Evolutionary conservation across 2,329 filamentous ascomycete species (phyloP).

Genomic region (Fusarium chuoi): DNA sequence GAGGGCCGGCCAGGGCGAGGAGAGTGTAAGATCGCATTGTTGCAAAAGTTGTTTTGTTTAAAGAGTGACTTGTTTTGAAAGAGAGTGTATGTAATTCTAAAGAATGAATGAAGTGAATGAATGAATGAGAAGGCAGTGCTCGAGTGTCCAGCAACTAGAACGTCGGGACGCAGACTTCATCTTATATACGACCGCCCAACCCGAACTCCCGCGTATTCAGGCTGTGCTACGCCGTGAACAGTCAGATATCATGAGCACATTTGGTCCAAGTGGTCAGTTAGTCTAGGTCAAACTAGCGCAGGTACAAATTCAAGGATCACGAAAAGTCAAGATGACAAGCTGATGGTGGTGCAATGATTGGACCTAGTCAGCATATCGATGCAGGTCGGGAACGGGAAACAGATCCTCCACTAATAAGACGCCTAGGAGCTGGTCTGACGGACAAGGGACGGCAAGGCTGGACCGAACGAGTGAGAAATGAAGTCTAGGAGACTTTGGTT

Average conservation of each 20-base stretch:
- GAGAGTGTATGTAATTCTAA: constrained; percentile 21
- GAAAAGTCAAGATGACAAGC: constrained; percentile 18
- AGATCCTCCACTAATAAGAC: constrained; percentile 44
- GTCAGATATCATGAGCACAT: constrained; percentile 20
- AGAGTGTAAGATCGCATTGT: constrained; percentile 41
- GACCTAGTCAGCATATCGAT: constrained; percentile 30
- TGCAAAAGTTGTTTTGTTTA: constrained; percentile 11
- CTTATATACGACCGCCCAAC: constrained; percentile 25
- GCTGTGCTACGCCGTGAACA: not conserved
- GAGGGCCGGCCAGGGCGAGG: constrained; percentile 37
- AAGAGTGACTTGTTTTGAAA: constrained; percentile 33
- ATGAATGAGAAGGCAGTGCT: constrained; percentile 23
- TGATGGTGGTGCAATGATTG: constrained; percentile 34
- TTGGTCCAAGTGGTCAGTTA: constrained; percentile 26
- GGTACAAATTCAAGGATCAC: constrained; percentile 26
- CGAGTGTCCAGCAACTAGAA: not conserved
- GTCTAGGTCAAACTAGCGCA: constrained; percentile 16
- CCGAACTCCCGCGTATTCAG: not conserved
- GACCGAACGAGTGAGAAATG: constrained; percentile 39
- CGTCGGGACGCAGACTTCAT: not conserved
- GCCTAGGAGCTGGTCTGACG: constrained; percentile 27
- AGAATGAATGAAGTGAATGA: constrained; percentile 29
- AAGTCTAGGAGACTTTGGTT: constrained; percentile 36
- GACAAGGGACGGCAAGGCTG: constrained; percentile 33
- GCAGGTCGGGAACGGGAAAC: constrained; percentile 17